A percentile compares a stretch with the other conserved stretches of the same genome.
phyloP scores from a whole-genome alignment of 2,329 filamentous ascomycete species.

The Fusarium pseudograminearum region DNA sequence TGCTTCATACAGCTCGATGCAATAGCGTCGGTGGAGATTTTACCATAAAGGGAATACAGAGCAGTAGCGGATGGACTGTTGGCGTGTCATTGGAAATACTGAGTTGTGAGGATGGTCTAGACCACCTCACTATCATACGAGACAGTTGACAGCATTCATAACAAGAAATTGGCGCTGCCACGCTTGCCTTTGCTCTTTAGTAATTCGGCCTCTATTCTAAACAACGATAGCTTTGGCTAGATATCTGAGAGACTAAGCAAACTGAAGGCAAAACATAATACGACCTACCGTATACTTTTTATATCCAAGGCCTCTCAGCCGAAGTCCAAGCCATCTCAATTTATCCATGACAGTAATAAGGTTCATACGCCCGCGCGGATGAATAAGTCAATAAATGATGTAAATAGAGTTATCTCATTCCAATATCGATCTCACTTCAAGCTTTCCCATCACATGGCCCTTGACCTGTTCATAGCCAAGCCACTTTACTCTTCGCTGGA shows the following conservation, averaged over 20 bases:
- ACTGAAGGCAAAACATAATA: neutral
- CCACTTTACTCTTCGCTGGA: too few species aligned
- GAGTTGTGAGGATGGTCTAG: neutral
- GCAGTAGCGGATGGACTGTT: neutral
- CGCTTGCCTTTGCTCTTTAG: neutral
- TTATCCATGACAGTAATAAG: too few species aligned
- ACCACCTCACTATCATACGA: neutral
- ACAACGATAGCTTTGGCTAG: fast-evolving
- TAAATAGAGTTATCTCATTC: too few species aligned
- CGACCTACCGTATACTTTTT: neutral
- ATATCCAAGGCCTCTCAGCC: too few species aligned
- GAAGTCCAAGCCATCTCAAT: too few species aligned
- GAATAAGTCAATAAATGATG: too few species aligned
- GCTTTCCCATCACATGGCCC: neutral
- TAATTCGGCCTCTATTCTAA: neutral
- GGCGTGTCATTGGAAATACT: neutral
- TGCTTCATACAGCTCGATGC: neutral
- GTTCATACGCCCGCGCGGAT: too few species aligned
- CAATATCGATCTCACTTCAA: too few species aligned
- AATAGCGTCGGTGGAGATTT: neutral
- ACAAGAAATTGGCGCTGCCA: neutral
- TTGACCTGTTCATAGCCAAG: neutral
- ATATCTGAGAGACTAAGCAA: neutral
- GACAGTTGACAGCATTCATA: neutral
- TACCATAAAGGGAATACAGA: neutral